phyloP scores from a whole-genome alignment of 2,329 filamentous ascomycete species.

The Sporothrix mexicana region DNA sequence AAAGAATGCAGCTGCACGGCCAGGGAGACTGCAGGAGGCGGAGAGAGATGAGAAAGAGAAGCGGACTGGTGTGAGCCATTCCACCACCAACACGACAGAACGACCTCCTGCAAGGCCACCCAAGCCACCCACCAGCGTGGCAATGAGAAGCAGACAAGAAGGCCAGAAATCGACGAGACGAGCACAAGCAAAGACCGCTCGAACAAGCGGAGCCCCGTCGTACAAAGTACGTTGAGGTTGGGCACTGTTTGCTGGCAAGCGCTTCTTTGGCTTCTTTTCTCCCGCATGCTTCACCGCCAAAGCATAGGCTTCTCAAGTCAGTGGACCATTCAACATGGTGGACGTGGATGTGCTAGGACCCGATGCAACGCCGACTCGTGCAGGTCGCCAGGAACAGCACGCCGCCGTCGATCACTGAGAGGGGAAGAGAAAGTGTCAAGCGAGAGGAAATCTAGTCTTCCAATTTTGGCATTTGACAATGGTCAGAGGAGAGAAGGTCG shows the following conservation, averaged over 20 bases:
- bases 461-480: not conserved
- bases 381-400: conserved; percentile 24
- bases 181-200: not conserved
- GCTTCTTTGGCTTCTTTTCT: not conserved
- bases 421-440: not conserved
- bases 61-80: not conserved
- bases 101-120: not conserved
- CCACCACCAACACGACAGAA: not conserved
- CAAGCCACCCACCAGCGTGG: not conserved
- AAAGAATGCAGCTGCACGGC: conserved; percentile 2
- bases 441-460: not conserved
- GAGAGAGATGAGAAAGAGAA: not conserved
- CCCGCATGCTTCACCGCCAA: conserved; percentile 28
- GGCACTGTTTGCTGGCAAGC: conserved; percentile 15
- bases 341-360: not conserved
- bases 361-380: conserved; percentile 28
- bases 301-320: not conserved
- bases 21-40: not conserved
- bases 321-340: not conserved
- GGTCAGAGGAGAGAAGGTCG: not conserved
- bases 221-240: not conserved
- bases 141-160: not conserved
- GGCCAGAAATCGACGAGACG: not conserved
- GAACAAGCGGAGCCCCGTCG: not conserved
- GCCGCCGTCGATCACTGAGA: not conserved